Evolutionary conservation across 2,329 filamentous ascomycete genomes (phyloP), one percentile per base, ranked within the genome.

Genomic region (Sclerotinia sclerotiorum): DNA sequence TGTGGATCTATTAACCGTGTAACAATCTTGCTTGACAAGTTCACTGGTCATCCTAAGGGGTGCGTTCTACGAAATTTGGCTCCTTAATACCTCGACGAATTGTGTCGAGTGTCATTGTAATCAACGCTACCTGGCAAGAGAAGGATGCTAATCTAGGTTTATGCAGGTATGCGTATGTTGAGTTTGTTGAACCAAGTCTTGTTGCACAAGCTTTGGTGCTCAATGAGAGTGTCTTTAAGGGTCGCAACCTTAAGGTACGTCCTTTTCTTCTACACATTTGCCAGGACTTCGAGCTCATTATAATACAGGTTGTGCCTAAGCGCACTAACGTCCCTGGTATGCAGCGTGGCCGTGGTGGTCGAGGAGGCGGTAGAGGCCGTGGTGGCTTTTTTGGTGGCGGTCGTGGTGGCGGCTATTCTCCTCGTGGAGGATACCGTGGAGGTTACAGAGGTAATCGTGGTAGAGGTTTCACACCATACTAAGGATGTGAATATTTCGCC

Each of bases 1-100:
- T 97, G 93, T 76, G 95, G 95, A 70, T 93, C 91, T 74, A 99
- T 99, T 84, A 99, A 99, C 81, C 90, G 95, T 70, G 95, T 99
- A 69, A 99, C 95, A 1, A 99, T 99, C 74, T 83, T 99, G 74
- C 83, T 99, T 74, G 95, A 99, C 83, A 99, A 99, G 83, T 98
- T 97, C 78, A 97, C 94, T 15, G 95, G 95, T 72, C 94, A 98
- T 84, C 95, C 95, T n/a, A 99, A 99, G 84, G 95, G 95, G 94
- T 97, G 84, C 80, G 90, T 86, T 77, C 69, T 70, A 71, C 73
- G 74, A 74, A 71, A 73, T 74, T 68, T 70, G 57, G 70, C 71
- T 68, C 49, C 54, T 55, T 71, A 57, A 70, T 15, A 60, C 61
- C 39, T 46, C 19, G 61, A 55, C 35, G 42, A 8, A 57, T 65